Percentiles rank a stretch among this genome's conserved stretches.
Conservation (phyloP, 495 filamentous ascomycete species). For the Penicillium ochrochloron region DNA sequence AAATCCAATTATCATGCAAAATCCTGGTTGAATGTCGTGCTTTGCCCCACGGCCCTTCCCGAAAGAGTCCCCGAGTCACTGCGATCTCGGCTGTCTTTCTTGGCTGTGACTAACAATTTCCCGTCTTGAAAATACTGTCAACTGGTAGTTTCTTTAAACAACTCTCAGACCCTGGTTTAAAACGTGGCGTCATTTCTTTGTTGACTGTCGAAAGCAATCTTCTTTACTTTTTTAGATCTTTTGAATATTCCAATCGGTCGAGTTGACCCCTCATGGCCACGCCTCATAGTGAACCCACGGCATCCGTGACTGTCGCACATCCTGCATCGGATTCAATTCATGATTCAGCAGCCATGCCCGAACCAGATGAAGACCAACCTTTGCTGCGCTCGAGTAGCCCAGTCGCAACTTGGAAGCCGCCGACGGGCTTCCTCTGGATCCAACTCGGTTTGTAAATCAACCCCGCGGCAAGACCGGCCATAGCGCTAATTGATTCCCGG, state of each 20-base stretch:
- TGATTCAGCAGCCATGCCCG: constrained; percentile 10
- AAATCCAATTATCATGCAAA: constrained; percentile 15
- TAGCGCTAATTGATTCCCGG: constrained; percentile 1
- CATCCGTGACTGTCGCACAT: neutral
- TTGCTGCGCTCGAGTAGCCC: constrained; percentile 39
- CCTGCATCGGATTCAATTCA: neutral
- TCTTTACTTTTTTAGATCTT: neutral
- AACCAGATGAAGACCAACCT: constrained; percentile 39
- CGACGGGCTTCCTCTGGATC: constrained; percentile 49
- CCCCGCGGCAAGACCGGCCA: neutral
- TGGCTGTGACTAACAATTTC: neutral
- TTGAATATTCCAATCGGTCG: neutral
- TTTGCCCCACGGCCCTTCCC: constrained; percentile 22
- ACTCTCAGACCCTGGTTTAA: neutral
- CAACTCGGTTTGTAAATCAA: constrained; percentile 42
- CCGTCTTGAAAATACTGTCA: neutral
- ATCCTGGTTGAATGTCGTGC: constrained; percentile 29
- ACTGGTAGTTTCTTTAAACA: no score
- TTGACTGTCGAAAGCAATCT: neutral
- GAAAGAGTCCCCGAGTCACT: constrained; percentile 30
- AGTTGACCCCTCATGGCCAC: constrained; percentile 1
- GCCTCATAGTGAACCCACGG: neutral
- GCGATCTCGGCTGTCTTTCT: neutral
- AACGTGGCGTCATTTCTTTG: neutral
- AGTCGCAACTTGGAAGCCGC: constrained; percentile 41